Conservation (phyloP, 139 green algal genomes). For the Closterium sp. region DNA sequence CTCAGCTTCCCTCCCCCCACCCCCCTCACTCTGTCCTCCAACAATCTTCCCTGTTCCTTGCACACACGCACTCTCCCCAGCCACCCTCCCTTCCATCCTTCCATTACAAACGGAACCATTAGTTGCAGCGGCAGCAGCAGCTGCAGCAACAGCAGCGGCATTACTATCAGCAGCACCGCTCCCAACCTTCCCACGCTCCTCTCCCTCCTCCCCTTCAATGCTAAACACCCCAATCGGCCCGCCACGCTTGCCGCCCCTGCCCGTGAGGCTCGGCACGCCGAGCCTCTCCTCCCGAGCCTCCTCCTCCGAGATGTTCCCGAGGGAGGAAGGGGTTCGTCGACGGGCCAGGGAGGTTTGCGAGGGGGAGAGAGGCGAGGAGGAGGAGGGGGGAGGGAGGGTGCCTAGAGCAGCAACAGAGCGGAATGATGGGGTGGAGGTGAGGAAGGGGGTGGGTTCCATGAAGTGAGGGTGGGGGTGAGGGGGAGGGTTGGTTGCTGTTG, state of each 20-base stretch:
- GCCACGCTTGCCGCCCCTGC: not conserved
- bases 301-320: not conserved
- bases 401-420: not conserved
- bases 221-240: not conserved
- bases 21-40: not conserved
- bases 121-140: not conserved
- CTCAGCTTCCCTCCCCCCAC: not conserved
- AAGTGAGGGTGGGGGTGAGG: not conserved
- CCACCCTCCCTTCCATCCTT: not conserved
- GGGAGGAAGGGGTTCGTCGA: not conserved
- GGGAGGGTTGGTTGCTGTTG: not conserved
- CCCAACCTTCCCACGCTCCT: not conserved
- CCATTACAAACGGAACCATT: not conserved
- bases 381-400: not conserved
- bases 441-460: not conserved
- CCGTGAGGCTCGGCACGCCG: not conserved
- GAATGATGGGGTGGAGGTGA: not conserved
- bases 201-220: not conserved
- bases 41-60: not conserved
- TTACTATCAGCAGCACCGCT: not conserved
- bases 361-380: not conserved
- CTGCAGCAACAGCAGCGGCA: not conserved
- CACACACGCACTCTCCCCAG: not conserved
- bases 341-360: not conserved
- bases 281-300: not conserved